phyloP scores from a whole-genome alignment of 345 rosid species.

The Bruguiera sexangula region DNA sequence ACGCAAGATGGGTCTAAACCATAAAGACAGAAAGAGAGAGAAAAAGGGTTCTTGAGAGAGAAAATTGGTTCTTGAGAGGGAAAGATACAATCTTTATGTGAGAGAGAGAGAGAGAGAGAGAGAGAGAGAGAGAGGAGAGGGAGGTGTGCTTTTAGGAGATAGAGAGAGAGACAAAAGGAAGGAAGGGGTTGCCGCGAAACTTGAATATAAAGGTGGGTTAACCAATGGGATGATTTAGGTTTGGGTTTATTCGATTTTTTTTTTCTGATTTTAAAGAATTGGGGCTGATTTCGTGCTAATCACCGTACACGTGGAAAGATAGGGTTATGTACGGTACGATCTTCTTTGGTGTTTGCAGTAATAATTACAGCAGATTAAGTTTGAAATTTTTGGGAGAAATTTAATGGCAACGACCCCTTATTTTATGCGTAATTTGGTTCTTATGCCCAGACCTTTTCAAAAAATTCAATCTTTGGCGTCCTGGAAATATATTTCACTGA shows the following conservation, averaged over 20 bases:
- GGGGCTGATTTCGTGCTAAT: no score
- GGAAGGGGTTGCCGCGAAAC: conserved; percentile 79
- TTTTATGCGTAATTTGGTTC: not conserved
- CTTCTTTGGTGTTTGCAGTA: not conserved
- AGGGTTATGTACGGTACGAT: not conserved
- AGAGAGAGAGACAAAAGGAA: conserved; percentile 16
- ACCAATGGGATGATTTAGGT: conserved; percentile 28
- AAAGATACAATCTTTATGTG: not conserved
- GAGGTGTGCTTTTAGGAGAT: conserved; percentile 10
- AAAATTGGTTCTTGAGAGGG: conserved; percentile 12
- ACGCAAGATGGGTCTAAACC: conserved; percentile 15
- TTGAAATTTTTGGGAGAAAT: conserved; percentile 11
- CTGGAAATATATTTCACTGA: no score
- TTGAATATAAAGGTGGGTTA: conserved; percentile 50
- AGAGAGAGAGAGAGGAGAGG: conserved; percentile 22
- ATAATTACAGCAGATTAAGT: not conserved
- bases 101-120: conserved; percentile 7
- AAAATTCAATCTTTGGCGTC: no score
- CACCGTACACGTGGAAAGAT: conserved; percentile 1
- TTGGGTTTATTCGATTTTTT: not conserved
- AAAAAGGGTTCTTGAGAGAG: conserved; percentile 12
- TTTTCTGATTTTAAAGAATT: no score
- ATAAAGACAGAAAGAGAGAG: conserved; percentile 15
- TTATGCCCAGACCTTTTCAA: not conserved
- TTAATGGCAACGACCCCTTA: not conserved